Base-by-base conservation (phyloP, 1,284 basidiomycete genomes). In the Gomphus sp. region DNA sequence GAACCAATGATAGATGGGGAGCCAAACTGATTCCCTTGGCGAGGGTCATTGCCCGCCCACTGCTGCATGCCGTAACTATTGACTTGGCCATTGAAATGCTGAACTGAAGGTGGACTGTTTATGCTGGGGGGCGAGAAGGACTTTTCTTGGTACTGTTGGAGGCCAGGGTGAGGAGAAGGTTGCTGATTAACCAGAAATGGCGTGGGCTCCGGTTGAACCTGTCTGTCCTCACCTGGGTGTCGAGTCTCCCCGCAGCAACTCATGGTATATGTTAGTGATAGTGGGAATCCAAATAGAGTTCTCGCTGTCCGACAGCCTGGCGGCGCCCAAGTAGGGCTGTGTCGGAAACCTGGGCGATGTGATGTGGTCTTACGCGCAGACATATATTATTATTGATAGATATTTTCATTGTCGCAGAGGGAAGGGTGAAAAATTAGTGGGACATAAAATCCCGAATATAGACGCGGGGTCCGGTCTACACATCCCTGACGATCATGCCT, bases 81-180 rank as follows among this genome's bases (percentile, higher is more conserved):
- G 41, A 33, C 31, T 2, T 58, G 45, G 34, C 41, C 62, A 45
- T 59, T 60, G 61, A 62, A 64, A 11, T 71, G 63, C 12, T 76
- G 73, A 25, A 67, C 69, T 55, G 72, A 72, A n/a, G 78, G 76
- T 36, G 77, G 80, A 5, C 76, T 69, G 4, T 74, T 66, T 52
- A 79, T 69, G 22, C 66, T 66, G 12, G 76, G 73, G 48, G 71
- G 73, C 53, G 73, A 73, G 66, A 73, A 77, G 10, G 18, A 10
- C 64, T 52, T 45, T 59, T 39, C 60, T 71, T 71, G 61, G 70
- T 16, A 44, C 44, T 67, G 68, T 39, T 64, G 62, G 25, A 65
- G 60, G 12, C 60, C 68, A 2, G 74, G 72, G 14, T 76, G 74
- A 10, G 70, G 70, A 0, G 64, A 64, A 2, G 85, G 85, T 62